Conservation (phyloP, 148 eudicot species). For the Dysphania ambrosioides region DNA sequence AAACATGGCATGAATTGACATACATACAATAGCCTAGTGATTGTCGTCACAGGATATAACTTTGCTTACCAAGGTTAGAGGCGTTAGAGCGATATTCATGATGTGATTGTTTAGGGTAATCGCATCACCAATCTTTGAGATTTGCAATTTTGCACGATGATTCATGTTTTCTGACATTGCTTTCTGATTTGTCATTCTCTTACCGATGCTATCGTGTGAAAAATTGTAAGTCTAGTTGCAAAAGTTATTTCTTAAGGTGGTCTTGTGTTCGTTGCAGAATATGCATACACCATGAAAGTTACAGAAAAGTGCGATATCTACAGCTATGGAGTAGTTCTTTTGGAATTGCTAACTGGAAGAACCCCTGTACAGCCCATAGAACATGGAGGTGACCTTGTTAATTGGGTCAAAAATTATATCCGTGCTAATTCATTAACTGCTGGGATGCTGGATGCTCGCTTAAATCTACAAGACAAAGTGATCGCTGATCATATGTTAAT, state of each 20-base stretch:
- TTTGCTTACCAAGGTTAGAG: background rate
- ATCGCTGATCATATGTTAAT: conserved; percentile 73
- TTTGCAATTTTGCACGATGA: background rate
- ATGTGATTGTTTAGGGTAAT: background rate
- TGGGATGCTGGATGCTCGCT: conserved; percentile 64
- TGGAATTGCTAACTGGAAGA: conserved; percentile 89
- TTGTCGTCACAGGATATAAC: too few relatives aligned
- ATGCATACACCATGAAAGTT: conserved; percentile 97
- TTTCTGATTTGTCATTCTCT: background rate
- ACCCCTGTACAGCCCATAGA: conserved; percentile 90
- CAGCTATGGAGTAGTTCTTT: conserved; percentile 90
- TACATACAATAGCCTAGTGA: too few relatives aligned
- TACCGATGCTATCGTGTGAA: background rate
- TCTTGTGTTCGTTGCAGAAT: conserved; percentile 45
- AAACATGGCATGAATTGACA: background rate
- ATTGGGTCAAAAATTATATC: conserved; percentile 57
- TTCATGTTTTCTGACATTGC: background rate
- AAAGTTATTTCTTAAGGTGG: background rate
- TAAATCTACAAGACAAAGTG: conserved; percentile 46
- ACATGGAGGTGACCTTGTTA: conserved; percentile 86
- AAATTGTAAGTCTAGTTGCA: background rate
- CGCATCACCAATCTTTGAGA: background rate
- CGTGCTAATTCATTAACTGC: conserved; percentile 57
- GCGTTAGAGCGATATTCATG: background rate
- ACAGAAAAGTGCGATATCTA: conserved; percentile 96